Evolutionary conservation across 352 stramenopile genomes (phyloP), one percentile per base, ranked within the genome.

Genomic region (Phytophthora pistaciae): DNA sequence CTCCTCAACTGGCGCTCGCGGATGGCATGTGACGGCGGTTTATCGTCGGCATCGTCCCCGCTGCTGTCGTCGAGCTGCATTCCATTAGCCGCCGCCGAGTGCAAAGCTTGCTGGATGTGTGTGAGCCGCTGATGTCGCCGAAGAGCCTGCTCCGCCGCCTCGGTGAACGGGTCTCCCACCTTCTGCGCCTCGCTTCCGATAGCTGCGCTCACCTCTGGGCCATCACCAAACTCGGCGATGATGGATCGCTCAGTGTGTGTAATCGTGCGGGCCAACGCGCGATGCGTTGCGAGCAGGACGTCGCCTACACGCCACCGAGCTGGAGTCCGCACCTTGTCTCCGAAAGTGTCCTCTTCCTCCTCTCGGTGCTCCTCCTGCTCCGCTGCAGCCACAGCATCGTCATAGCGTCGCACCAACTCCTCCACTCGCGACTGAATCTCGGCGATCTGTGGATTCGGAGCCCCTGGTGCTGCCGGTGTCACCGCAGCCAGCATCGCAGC

Each of bases 341-440:
- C 78, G 13, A 74, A 67, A 16, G 36, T 11, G 38, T 70, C 69
- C 2, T 78, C 66, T 61, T 77, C 67, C 1, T 82, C 74, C 4
- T 79, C 77, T 52, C 74, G 50, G 2, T 69, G 42, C 16, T 81
- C 66, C 5, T 69, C 49, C n/a, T 64, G 38, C 7, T 66, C 64
- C n/a, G 59, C 49, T 44, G 42, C 57, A 54, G 62, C 66, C 21
- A 78, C n/a, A 1, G 56, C 77, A 53, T 91, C 86, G 53, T 94
- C 82, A 58, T 87, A 94, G 5, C 75, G 78, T 11, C 86, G 84
- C 53, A 94, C 77, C 20, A 94, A 72, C n/a, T 91, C 86, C 6
- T 78, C 81, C 33, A 94, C 86, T 27, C 86, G 79, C 14, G 78
- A 85, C 70, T 91, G 86, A 66, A 94, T 94, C 25, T 84, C 86